These are phyloP conservation scores for Corymbia citriodora DNA, from an alignment of 441 rosid genomes.

Conservation along the genomic window DNA sequence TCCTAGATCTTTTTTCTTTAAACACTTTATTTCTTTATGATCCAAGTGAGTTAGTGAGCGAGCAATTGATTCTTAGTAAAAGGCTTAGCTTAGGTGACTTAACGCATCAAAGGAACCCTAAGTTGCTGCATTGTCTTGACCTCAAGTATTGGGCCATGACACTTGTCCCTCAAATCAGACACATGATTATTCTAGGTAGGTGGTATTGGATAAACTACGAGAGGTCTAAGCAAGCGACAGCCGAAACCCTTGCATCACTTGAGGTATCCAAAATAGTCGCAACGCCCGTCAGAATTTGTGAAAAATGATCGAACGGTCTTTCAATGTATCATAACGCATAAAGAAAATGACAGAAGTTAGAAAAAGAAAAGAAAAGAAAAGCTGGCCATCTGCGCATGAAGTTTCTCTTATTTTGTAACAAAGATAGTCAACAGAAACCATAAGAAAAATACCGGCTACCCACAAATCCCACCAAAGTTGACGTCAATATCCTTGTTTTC, in stretches of 20 bases:
- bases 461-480: neutral
- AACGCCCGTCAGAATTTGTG: constrained; percentile 86
- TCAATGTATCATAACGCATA: neutral
- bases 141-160: neutral
- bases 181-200: constrained; percentile 50
- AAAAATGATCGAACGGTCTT: neutral
- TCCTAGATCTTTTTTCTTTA: neutral
- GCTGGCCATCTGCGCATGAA: neutral
- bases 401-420: neutral
- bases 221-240: constrained; percentile 88
- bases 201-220: constrained; percentile 88
- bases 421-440: neutral
- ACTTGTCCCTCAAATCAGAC: neutral
- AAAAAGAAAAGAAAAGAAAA: neutral
- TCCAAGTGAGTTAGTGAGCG: neutral
- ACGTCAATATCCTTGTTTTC: neutral
- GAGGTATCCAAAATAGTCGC: constrained; percentile 83
- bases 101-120: neutral
- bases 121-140: neutral
- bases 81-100: neutral
- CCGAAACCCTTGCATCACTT: constrained; percentile 66
- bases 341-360: neutral
- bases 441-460: neutral
- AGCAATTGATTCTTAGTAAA: neutral
- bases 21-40: too few species aligned